phyloP scores from a whole-genome alignment of 164 flowering plant species.

The Magnolia sinica region DNA sequence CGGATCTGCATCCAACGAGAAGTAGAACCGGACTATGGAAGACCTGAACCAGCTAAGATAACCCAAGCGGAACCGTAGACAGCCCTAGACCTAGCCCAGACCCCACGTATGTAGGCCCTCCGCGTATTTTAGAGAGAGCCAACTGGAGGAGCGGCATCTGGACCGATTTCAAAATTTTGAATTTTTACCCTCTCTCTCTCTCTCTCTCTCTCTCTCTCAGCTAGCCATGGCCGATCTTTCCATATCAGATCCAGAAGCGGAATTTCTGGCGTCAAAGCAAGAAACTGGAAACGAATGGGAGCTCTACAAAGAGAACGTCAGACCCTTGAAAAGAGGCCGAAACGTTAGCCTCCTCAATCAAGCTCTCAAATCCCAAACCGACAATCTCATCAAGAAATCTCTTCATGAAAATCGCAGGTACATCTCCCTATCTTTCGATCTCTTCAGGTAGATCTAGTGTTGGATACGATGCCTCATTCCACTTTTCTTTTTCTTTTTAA shows the following conservation, averaged over 20 bases:
- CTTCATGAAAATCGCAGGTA: conserved; percentile 63
- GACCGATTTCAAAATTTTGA: conserved; percentile 11
- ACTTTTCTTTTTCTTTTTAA: background rate
- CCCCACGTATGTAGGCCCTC: too few relatives aligned
- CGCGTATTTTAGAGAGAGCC: background rate
- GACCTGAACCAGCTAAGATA: too few relatives aligned
- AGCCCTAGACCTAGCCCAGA: too few relatives aligned
- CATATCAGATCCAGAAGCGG: conserved; percentile 63
- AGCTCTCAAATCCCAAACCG: conserved; percentile 55
- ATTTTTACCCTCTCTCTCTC: background rate
- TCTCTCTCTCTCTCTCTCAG: conserved; percentile 10
- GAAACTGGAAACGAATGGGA: conserved; percentile 85
- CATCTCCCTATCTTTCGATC: background rate
- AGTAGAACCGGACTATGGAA: too few relatives aligned
- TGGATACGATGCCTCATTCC: background rate
- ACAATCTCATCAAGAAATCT: conserved; percentile 43
- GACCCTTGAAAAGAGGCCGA: conserved; percentile 89
- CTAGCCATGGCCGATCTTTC: conserved; percentile 22
- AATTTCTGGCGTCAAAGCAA: conserved; percentile 55
- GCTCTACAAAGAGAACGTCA: conserved; percentile 82
- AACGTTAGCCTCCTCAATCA: conserved; percentile 61
- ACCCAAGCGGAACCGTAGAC: too few relatives aligned
- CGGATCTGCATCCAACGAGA: too few relatives aligned
- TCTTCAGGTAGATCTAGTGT: background rate
- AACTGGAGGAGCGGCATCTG: background rate